These are phyloP conservation scores for Bidens hawaiensis DNA, from an alignment of 140 eudicot species.

Conservation along the genomic window DNA sequence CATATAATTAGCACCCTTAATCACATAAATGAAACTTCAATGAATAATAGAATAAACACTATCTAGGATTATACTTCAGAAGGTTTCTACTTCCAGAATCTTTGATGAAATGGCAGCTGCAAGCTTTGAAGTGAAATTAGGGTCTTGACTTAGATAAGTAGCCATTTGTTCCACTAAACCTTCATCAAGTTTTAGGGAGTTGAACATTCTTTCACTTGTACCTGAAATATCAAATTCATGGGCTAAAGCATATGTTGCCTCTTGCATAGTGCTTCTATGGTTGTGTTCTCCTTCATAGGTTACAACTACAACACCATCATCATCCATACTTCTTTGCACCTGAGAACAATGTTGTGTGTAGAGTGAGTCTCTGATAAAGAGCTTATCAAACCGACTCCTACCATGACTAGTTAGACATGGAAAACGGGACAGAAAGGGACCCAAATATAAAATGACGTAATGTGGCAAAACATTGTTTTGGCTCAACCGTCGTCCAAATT, in stretches of 20 bases:
- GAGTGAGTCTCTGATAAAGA: too few species aligned
- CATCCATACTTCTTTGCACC: slow-evolving; percentile 85
- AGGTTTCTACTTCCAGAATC: slow-evolving; percentile 26
- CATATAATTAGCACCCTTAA: neutral
- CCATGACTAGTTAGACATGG: too few species aligned
- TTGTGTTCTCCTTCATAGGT: slow-evolving; percentile 82
- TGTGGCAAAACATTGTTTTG: too few species aligned
- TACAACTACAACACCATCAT: slow-evolving; percentile 51
- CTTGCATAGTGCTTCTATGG: slow-evolving; percentile 36
- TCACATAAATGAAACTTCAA: neutral
- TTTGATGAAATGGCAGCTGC: slow-evolving; percentile 61
- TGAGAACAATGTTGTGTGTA: slow-evolving; percentile 2
- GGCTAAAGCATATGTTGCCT: slow-evolving; percentile 15
- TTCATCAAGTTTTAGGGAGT: slow-evolving; percentile 25
- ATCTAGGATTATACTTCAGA: neutral
- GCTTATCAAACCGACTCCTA: too few species aligned
- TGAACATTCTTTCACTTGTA: slow-evolving; percentile 3
- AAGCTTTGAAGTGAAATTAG: slow-evolving; percentile 52
- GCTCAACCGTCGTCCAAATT: too few species aligned
- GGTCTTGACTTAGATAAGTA: slow-evolving; percentile 49
- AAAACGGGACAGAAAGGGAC: too few species aligned
- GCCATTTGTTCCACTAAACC: slow-evolving; percentile 63
- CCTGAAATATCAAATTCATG: neutral
- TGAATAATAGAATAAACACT: neutral
- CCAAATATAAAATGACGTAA: too few species aligned